Evolutionary conservation across 352 stramenopile species (phyloP).

Genomic region (Phytophthora idaei): DNA sequence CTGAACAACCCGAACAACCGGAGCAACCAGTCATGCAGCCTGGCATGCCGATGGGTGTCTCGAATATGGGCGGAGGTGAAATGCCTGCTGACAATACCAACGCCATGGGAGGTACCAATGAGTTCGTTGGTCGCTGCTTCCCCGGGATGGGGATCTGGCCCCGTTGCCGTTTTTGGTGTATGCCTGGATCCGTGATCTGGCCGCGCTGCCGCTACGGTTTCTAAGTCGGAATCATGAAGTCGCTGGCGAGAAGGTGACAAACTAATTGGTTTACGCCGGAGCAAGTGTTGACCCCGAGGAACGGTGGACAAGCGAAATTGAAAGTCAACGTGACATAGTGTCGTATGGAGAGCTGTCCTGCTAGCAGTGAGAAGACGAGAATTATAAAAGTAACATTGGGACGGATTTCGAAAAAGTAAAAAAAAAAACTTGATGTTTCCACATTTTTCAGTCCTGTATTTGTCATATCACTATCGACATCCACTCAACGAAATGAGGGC

Average conservation of each 20-base stretch:
- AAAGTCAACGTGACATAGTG: slow-evolving; percentile 6
- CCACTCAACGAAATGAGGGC: too few species aligned
- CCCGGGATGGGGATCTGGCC: slow-evolving; percentile 14
- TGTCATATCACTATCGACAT: too few species aligned
- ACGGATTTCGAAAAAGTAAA: too few species aligned
- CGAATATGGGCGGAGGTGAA: slow-evolving; percentile 1
- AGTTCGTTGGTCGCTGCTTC: slow-evolving; percentile 14
- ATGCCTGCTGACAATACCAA: not conserved
- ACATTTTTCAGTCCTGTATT: too few species aligned
- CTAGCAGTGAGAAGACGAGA: not conserved
- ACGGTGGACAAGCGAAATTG: not conserved
- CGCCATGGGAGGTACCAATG: slow-evolving; percentile 2
- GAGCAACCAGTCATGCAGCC: not conserved
- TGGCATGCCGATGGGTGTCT: not conserved
- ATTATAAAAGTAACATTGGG: too few species aligned
- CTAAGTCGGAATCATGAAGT: not conserved
- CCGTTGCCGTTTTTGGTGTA: slow-evolving; percentile 22
- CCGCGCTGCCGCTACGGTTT: slow-evolving; percentile 9
- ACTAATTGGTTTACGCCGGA: not conserved
- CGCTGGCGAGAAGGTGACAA: not conserved
- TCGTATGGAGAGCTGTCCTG: slow-evolving; percentile 1
- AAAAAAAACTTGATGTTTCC: too few species aligned
- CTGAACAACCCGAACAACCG: slow-evolving; percentile 6
- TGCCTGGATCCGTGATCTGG: slow-evolving; percentile 19
- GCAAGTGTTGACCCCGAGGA: not conserved